Conservation (phyloP, 2,329 filamentous ascomycete genomes). For the Cordyceps tenuipes region DNA sequence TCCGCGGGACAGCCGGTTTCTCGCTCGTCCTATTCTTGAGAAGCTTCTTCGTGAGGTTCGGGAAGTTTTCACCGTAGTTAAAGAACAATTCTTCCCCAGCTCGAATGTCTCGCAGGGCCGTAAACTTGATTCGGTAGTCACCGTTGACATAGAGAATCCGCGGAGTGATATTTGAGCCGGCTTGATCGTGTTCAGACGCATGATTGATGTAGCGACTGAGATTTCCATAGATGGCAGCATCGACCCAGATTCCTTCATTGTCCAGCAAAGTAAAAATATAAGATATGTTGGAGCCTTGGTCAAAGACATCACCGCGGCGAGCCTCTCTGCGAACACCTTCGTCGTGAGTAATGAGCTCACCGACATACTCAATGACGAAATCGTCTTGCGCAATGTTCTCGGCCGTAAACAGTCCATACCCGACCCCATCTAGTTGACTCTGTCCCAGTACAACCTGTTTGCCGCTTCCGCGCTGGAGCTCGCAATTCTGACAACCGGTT, state of each 20-base stretch:
- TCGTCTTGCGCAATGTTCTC: constrained; percentile 58
- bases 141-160: constrained; percentile 66
- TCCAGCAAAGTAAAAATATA: constrained; percentile 55
- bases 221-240: constrained; percentile 70
- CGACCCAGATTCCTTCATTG: constrained; percentile 57
- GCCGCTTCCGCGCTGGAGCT: constrained; percentile 57
- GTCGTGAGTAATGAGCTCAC: constrained; percentile 63
- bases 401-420: constrained; percentile 67
- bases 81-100: constrained; percentile 74
- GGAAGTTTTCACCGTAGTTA: constrained; percentile 66
- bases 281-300: constrained; percentile 53
- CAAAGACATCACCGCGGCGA: constrained; percentile 50
- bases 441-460: constrained; percentile 62
- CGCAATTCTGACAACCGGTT: constrained; percentile 62
- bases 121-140: constrained; percentile 68
- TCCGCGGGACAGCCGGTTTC: constrained; percentile 20
- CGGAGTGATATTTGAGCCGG: constrained; percentile 54
- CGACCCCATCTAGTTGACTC: constrained; percentile 58
- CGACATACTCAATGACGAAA: constrained; percentile 75
- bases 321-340: constrained; percentile 63
- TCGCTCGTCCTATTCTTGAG: constrained; percentile 29
- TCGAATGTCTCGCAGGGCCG: constrained; percentile 56
- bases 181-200: constrained; percentile 42
- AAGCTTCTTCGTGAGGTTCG: constrained; percentile 44
- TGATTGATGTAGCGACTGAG: constrained; percentile 81